Base-by-base conservation (phyloP, 768 basidiomycete species). In the Russula griseocarnosa region DNA sequence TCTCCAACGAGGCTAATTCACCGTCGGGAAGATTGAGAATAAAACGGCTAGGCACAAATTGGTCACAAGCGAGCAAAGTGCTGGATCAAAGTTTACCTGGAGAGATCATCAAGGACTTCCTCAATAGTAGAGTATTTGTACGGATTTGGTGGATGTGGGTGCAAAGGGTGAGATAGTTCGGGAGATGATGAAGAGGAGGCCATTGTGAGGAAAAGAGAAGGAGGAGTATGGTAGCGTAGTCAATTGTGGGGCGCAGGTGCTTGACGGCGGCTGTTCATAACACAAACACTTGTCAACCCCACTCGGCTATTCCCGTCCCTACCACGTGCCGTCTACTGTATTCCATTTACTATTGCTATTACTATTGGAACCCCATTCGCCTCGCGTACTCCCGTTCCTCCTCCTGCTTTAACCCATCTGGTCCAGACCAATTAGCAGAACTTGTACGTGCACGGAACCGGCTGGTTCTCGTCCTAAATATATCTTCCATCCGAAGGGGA, bases 341-440 rank as follows among this genome's bases (percentile, higher is more conserved):
- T n/a, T n/a, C n/a, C n/a, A n/a, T n/a, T n/a, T n/a, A n/a, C n/a
- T n/a, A n/a, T n/a, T n/a, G n/a, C n/a, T n/a, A n/a, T n/a, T n/a
- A n/a, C n/a, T n/a, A 70, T 69, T 78, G 82, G 75, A 84, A 98
- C 8, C 95, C 94, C 96, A 98, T 98, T 62, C 90, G 81, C 70
- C 82, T 82, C 5, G 88, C 93, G 73, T 98, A 98, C 67, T 93
- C 90, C 62, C 80, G 77, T 75, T 95, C 87, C 75, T 98, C 96
- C 67, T 88, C 86, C 26, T 79, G 74, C 18, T 92, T 95, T 69
- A 98, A 76, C 28, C 86, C 81, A 76, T 98, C 96, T n/a, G 87
- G 76, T n/a, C 92, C 93, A 7, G 86, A 82, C 96, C 96, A 98
- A 73, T 97, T 97, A 38, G 96, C 96, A 13, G 92, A 95, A 70